A percentile compares a stretch with the other conserved stretches of the same genome.
Evolutionary conservation across 306 rosid species (phyloP).

Genomic region (Prunus persica): Prunus_persica_NCBIv2 NC_034012.1:16448001-16448500

Average conservation of each 20-base stretch:
- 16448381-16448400: too few species aligned
- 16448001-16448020: too few species aligned
- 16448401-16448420: too few species aligned
- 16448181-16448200: not conserved
- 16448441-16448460: too few species aligned
- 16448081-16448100: too few species aligned
- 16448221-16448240: not conserved
- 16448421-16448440: too few species aligned
- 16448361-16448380: not conserved
- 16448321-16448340: too few species aligned
- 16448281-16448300: not conserved
- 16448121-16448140: not conserved
- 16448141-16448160: not conserved
- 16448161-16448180: not conserved
- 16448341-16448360: too few species aligned
- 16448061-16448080: too few species aligned
- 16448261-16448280: not conserved
- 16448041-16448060: not conserved
- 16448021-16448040: not conserved
- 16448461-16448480: too few species aligned
- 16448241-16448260: not conserved
- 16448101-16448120: too few species aligned
- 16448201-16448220: not conserved
- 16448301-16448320: not conserved
- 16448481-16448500: too few species aligned